Evolutionary conservation across 441 rosid genomes (phyloP), one percentile per base, ranked within the genome.

Genomic region (Pelargonium cotyledonis): DNA sequence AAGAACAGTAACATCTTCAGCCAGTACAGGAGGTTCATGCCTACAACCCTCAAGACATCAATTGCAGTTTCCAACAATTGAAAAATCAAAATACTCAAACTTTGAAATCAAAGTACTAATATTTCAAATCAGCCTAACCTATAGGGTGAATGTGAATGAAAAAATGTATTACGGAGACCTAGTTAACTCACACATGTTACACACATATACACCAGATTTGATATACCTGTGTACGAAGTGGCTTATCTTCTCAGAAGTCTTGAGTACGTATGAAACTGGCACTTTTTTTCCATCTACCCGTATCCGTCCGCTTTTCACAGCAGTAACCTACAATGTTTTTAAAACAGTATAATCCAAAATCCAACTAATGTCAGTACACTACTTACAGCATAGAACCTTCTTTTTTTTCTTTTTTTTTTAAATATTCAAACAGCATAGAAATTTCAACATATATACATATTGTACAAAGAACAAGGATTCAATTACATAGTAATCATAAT

Each of bases 11-110:
- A 95, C 83, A 73, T 79, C 87, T 78, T 69, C 83, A 68, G 85
- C 86, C 89, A 84, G 84, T 66, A 85, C 96, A 6, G 97, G 96
- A 0, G 97, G 96, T 80, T 94, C 99, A 80, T 89, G 97, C 89
- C 99, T 91, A 79, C 77, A 86, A 75, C 69, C 80, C 68, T 83
- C 51, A 57, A 46, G 43, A 63, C 76, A 80, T 81, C 76, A 80
- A 68, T 68, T 44, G 16, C 73, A 76, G 64, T 51, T 63, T 71
- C 38, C 58, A 79, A 26, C 75, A 75, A 53, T 68, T n/a, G n/a
- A n/a, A n/a, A n/a, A n/a, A n/a, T 63, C 68, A 58, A 75, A 70
- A 68, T 8, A 23, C 64, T 57, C 21, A 18, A 18, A 75, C 47
- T 23, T 8, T 38, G 23, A 29, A 1, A 21, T 38, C 2, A 10